These are phyloP conservation scores for Taphrina pruni DNA, from an alignment of 1,139 yeast species.

Conservation along the genomic window DNA sequence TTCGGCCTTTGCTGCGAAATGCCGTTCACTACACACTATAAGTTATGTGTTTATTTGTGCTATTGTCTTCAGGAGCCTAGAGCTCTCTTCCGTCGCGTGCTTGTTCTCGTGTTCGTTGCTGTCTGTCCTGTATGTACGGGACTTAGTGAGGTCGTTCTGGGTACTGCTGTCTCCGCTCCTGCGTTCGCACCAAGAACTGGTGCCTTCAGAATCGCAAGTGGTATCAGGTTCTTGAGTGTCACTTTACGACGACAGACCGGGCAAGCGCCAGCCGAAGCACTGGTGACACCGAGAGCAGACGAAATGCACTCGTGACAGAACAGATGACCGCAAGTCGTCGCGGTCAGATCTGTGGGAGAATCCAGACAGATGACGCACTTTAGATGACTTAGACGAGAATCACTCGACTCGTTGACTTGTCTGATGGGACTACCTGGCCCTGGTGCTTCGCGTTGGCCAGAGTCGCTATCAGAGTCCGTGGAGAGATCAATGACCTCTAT, in stretches of 20 bases:
- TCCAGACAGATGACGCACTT: constrained; percentile 40
- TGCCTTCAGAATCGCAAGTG: constrained; percentile 23
- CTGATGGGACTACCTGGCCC: constrained; percentile 18
- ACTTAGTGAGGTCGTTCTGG: neutral
- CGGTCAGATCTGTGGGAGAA: constrained; percentile 36
- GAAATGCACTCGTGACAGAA: constrained; percentile 35
- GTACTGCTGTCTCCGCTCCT: neutral
- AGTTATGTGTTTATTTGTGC: too few species aligned
- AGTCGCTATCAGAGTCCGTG: constrained; percentile 12
- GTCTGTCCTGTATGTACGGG: neutral
- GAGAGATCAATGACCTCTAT: constrained; percentile 36
- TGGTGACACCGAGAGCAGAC: constrained; percentile 17
- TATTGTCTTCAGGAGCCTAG: neutral
- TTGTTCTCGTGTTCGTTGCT: neutral
- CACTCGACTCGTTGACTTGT: constrained; percentile 22
- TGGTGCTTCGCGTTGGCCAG: neutral
- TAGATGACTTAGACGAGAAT: constrained; percentile 35
- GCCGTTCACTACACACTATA: too few species aligned
- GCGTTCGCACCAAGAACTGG: neutral
- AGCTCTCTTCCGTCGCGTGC: constrained; percentile 1
- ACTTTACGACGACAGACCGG: constrained; percentile 34
- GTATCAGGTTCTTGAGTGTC: constrained; percentile 30
- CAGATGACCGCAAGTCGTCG: constrained; percentile 38
- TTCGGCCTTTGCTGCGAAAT: too few species aligned
- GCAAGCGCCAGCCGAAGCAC: constrained; percentile 25